Percentiles rank a stretch among this genome's conserved stretches.
These are phyloP conservation scores for Fusarium sp. DNA, from an alignment of 2,329 filamentous ascomycete species.

Conservation along the genomic window DNA sequence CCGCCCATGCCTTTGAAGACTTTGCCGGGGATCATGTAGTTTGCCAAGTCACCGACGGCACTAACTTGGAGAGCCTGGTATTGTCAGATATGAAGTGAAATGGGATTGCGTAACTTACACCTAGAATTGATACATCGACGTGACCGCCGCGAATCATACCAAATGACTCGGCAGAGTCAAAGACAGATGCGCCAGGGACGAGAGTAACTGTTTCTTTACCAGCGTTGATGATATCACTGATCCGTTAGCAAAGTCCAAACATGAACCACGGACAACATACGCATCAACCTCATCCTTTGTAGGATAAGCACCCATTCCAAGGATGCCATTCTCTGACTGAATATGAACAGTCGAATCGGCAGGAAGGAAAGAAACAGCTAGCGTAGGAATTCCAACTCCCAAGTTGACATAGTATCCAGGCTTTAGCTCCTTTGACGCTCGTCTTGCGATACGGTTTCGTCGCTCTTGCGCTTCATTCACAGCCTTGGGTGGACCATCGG, in stretches of 20 bases:
- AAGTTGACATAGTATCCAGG: slow-evolving; percentile 84
- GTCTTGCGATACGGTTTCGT: slow-evolving; percentile 77
- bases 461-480: slow-evolving; percentile 62
- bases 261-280: slow-evolving; percentile 43
- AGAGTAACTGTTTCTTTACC: slow-evolving; percentile 90
- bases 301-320: slow-evolving; percentile 86
- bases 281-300: slow-evolving; percentile 77
- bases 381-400: slow-evolving; percentile 85
- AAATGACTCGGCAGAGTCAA: slow-evolving; percentile 85
- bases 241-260: slow-evolving; percentile 2
- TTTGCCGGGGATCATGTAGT: slow-evolving; percentile 92
- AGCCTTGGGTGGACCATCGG: slow-evolving; percentile 53
- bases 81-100: slow-evolving; percentile 4
- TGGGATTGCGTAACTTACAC: slow-evolving; percentile 53
- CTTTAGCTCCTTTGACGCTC: slow-evolving; percentile 84
- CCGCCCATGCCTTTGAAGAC: slow-evolving; percentile 89
- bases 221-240: slow-evolving; percentile 81
- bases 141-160: slow-evolving; percentile 89
- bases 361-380: slow-evolving; percentile 82
- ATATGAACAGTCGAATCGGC: slow-evolving; percentile 79
- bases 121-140: slow-evolving; percentile 85
- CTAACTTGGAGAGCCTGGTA: slow-evolving; percentile 77
- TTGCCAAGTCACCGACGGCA: slow-evolving; percentile 82
- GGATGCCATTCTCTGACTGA: slow-evolving; percentile 86
- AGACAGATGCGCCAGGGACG: slow-evolving; percentile 78